These are phyloP conservation scores for Nicotiana sylvestris DNA, from an alignment of 257 asterid species.

Conservation along the genomic window DNA sequence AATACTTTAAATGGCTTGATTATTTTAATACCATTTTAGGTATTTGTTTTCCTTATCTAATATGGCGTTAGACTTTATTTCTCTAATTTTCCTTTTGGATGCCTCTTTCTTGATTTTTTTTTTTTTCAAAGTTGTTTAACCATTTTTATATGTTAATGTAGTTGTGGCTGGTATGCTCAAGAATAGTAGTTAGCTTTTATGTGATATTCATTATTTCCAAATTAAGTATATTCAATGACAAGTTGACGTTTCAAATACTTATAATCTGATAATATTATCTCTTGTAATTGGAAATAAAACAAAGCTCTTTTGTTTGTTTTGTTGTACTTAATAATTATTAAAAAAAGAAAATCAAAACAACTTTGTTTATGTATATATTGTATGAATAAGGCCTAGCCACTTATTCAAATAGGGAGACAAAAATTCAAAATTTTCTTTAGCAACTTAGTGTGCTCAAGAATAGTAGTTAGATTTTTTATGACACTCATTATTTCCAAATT, in stretches of 20 bases:
- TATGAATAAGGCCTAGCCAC: too few relatives aligned
- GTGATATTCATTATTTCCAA: neutral
- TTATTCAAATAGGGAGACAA: too few relatives aligned
- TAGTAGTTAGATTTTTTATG: neutral
- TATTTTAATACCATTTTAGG: neutral
- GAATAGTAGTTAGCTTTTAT: neutral
- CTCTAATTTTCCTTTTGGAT: neutral
- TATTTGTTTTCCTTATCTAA: neutral
- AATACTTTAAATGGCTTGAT: neutral
- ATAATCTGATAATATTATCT: neutral
- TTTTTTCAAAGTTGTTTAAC: neutral
- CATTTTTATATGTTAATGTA: neutral
- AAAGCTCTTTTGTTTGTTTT: too few relatives aligned
- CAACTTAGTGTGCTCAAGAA: neutral
- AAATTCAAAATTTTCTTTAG: too few relatives aligned
- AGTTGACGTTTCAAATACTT: neutral
- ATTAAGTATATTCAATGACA: neutral
- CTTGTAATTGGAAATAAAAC: too few relatives aligned
- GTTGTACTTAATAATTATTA: too few relatives aligned
- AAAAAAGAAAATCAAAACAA: too few relatives aligned
- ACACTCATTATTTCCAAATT: neutral
- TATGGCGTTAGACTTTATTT: neutral
- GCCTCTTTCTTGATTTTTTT: neutral
- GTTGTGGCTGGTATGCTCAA: neutral
- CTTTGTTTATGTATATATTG: too few relatives aligned